Evolutionary conservation across 495 filamentous ascomycete species (phyloP).

Genomic region (Hyaloscypha finlandica): DNA sequence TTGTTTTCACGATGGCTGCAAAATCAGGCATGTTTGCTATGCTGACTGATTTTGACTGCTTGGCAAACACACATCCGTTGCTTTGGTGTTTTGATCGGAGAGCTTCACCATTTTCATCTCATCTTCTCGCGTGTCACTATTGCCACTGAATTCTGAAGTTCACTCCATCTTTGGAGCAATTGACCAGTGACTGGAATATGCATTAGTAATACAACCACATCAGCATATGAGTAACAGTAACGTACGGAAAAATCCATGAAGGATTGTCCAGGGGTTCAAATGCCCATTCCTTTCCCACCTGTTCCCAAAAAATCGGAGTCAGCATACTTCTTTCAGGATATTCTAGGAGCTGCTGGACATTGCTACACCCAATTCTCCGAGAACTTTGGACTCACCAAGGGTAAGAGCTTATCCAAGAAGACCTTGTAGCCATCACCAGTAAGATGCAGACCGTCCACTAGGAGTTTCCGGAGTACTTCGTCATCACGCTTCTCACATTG

Average conservation of each 20-base stretch:
- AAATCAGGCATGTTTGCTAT: background rate
- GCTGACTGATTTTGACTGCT: background rate
- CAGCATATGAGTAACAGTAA: background rate
- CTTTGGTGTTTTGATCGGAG: background rate
- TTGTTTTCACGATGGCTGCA: background rate
- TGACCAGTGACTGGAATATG: constrained; percentile 20
- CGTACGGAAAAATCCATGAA: constrained; percentile 38
- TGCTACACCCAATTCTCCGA: too few relatives aligned
- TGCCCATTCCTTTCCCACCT: constrained; percentile 33
- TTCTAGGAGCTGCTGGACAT: too few relatives aligned
- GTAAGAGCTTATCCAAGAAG: constrained; percentile 46
- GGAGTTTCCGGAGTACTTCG: constrained; percentile 46
- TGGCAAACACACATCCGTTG: background rate
- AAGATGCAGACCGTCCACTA: constrained; percentile 56
- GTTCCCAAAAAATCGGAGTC: too few relatives aligned
- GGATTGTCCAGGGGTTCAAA: constrained; percentile 33
- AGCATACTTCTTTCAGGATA: too few relatives aligned
- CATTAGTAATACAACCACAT: background rate
- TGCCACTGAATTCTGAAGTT: background rate
- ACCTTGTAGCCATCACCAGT: constrained; percentile 51
- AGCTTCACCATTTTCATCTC: background rate
- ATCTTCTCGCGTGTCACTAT: too few relatives aligned
- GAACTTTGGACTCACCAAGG: constrained; percentile 37
- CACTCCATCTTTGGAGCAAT: constrained; percentile 20
- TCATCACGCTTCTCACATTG: constrained; percentile 44